A percentile compares a stretch with the other conserved stretches of the same genome.
Evolutionary conservation across 108 stramenopile species (phyloP).

Genomic region (Skeletonema potamos): DNA sequence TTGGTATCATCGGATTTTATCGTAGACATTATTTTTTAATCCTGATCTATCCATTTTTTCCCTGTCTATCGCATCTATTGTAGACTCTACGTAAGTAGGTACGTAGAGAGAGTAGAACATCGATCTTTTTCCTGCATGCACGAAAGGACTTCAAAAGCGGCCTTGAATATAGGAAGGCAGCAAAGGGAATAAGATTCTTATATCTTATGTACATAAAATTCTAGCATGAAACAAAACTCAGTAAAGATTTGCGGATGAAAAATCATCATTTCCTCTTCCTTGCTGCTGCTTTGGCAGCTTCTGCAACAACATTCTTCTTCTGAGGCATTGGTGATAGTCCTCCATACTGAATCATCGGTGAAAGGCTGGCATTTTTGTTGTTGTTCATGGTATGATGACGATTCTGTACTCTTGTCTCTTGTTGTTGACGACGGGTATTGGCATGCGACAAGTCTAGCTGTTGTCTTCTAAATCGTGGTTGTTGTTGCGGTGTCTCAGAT

Average conservation of each 20-base stretch:
- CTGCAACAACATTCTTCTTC: slow-evolving; percentile 8
- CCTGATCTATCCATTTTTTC: too few species aligned
- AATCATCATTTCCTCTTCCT: slow-evolving; percentile 9
- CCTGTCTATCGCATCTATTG: too few species aligned
- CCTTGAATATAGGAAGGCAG: too few species aligned
- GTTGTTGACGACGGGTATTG: background rate
- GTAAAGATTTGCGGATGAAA: background rate
- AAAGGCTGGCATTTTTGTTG: background rate
- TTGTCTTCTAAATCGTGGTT: slow-evolving; percentile 2
- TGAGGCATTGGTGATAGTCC: slow-evolving; percentile 36
- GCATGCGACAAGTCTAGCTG: background rate
- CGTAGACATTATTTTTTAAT: too few species aligned
- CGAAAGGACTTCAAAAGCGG: too few species aligned
- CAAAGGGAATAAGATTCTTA: too few species aligned
- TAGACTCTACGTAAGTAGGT: too few species aligned
- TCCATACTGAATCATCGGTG: slow-evolving; percentile 12
- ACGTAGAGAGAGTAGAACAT: too few species aligned
- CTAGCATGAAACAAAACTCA: background rate
- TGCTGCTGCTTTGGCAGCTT: slow-evolving; percentile 1
- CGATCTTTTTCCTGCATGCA: too few species aligned
- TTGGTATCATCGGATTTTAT: background rate
- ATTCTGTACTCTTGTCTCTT: background rate
- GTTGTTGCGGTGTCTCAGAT: slow-evolving; percentile 25
- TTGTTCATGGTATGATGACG: background rate
- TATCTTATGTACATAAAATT: background rate